phyloP scores from a whole-genome alignment of 257 asterid species.

The Gynochthodes officinalis region DNA sequence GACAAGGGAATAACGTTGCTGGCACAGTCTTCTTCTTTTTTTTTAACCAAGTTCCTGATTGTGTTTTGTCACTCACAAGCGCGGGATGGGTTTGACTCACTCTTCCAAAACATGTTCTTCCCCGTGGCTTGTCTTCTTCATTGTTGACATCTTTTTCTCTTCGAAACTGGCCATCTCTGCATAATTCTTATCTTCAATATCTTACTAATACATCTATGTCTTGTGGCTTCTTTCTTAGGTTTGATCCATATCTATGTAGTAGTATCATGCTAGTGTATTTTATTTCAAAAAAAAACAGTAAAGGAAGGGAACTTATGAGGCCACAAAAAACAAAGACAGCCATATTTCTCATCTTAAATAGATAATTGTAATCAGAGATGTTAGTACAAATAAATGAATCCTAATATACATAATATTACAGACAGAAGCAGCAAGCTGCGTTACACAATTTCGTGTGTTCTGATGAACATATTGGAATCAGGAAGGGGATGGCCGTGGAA shows the following conservation, averaged over 20 bases:
- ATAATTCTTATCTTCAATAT: no score
- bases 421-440: conserved; percentile 29
- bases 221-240: neutral
- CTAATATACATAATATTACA: conserved; percentile 45
- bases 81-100: no score
- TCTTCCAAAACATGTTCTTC: no score
- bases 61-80: no score
- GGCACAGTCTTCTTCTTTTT: neutral
- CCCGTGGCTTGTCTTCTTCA: no score
- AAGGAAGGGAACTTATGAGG: neutral
- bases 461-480: conserved; percentile 25
- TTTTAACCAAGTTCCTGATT: neutral
- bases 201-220: no score
- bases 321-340: neutral
- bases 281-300: neutral
- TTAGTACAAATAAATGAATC: neutral
- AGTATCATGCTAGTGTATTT: no score
- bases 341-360: conserved; percentile 1
- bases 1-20: neutral
- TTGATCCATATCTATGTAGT: neutral
- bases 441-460: conserved; percentile 10
- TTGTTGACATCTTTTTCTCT: no score
- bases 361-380: neutral
- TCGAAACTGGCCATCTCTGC: no score
- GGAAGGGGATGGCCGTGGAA: conserved; percentile 65